Base-by-base conservation (phyloP, 1,139 yeast genomes). In the Nakaseomyces sp. region DNA sequence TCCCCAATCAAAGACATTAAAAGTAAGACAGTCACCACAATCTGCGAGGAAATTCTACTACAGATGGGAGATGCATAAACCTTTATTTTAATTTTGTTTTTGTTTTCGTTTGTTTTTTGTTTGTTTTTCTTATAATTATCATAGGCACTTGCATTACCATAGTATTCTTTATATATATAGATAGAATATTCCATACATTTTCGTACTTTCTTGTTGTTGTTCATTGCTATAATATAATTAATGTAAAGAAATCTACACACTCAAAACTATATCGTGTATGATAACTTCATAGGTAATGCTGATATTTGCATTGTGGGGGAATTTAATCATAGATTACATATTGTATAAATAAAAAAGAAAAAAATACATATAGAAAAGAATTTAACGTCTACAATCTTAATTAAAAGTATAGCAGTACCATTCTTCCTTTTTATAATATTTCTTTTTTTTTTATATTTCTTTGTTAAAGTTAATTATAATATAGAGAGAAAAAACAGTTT, bases 401-500 rank as follows among this genome's bases (percentile, higher is more conserved):
- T 32, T 22, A 32, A n/a, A 16, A 18, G 16, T 32, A 24, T 18
- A 19, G 36, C 18, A 32, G 19, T 30, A n/a, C n/a, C n/a, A n/a
- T n/a, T n/a, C n/a, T n/a, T n/a, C n/a, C n/a, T n/a, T n/a, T n/a
- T n/a, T n/a, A n/a, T n/a, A n/a, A n/a, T n/a, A 10, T 26, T 8
- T 13, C n/a, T 30, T 13, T 15, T 32, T 32, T 18, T 32, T 32
- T 17, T 22, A 32, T 35, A 20, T 20, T 20, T 20, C n/a, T 32
- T 32, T 32, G 24, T 35, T 13, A 22, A 22, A 35, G 38, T 35
- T 35, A 20, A 35, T 20, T 20, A 35, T 20, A 35, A 16, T 35
- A 20, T 20, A 35, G 28, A 35, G 28, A 35, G 28, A 35, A 35
- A 22, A 32, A 35, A 35, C 26, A 20, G 38, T 32, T 32, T 30